These are phyloP conservation scores for Periconia sp. DNA, from an alignment of 2,329 filamentous ascomycete genomes.

Conservation along the genomic window DNA sequence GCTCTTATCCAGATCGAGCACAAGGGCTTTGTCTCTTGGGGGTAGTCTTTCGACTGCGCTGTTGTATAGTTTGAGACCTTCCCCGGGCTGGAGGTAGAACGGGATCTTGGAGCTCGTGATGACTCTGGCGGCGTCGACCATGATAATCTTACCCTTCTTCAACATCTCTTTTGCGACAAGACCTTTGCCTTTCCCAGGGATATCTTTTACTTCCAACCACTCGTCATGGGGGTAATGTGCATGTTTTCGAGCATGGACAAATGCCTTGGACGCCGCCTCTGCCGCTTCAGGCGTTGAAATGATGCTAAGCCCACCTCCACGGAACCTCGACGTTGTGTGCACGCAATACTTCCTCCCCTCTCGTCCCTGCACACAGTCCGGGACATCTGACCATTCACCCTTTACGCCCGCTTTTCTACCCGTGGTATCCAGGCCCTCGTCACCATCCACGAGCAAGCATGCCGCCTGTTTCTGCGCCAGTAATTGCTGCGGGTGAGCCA, in stretches of 20 bases:
- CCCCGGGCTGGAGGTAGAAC: conserved; percentile 6
- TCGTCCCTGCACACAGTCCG: conserved; percentile 14
- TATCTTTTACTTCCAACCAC: conserved; percentile 14
- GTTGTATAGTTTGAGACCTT: conserved; percentile 17
- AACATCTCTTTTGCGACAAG: conserved; percentile 17
- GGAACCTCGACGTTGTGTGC: conserved; percentile 14
- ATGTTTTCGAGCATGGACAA: conserved; percentile 3
- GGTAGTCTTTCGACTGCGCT: conserved; percentile 13
- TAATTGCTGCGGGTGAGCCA: conserved; percentile 11
- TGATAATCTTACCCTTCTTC: conserved; percentile 16
- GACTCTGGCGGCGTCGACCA: conserved; percentile 22
- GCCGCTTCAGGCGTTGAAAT: conserved; percentile 21
- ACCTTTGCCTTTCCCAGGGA: conserved; percentile 27
- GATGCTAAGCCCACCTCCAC: conserved; percentile 20
- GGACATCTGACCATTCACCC: conserved; percentile 14
- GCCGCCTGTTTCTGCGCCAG: neutral
- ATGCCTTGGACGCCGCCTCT: conserved; percentile 13
- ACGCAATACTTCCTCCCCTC: conserved; percentile 18
- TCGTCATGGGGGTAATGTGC: neutral
- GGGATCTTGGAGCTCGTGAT: conserved; percentile 24
- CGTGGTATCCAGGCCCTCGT: neutral
- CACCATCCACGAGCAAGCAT: neutral
- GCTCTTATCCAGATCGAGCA: conserved; percentile 19
- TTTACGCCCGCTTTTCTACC: conserved; percentile 1
- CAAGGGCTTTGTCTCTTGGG: conserved; percentile 2